Conservation (phyloP, 441 rosid species). For the Raphanus hybrid region DNA sequence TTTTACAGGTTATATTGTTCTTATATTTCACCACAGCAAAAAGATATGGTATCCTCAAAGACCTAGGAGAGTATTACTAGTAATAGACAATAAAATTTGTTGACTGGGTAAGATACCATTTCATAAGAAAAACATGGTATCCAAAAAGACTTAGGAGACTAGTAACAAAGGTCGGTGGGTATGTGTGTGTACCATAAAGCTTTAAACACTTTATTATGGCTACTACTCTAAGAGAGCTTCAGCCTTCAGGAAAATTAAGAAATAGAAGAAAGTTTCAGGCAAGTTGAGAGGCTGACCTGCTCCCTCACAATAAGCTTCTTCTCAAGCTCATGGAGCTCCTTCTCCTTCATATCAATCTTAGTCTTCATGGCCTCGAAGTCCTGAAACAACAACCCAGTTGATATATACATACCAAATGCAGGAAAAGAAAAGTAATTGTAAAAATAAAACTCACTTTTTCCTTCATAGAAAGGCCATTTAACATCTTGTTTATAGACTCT, state of each 20-base stretch:
- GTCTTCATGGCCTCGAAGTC: constrained; percentile 52
- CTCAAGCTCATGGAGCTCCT: constrained; percentile 47
- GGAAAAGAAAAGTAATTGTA: constrained; percentile 15
- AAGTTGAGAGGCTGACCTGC: constrained; percentile 56
- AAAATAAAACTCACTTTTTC: constrained; percentile 60
- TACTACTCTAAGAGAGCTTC: not conserved
- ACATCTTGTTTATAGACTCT: constrained; percentile 48
- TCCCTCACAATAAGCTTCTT: constrained; percentile 45
- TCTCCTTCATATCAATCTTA: constrained; percentile 58
- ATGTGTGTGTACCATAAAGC: too few species aligned
- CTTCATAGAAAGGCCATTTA: constrained; percentile 59
- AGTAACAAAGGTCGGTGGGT: too few species aligned
- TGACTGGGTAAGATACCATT: too few species aligned
- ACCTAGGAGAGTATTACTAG: too few species aligned
- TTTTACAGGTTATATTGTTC: too few species aligned
- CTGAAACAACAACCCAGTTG: constrained; percentile 44
- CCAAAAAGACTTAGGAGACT: too few species aligned
- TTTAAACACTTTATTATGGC: not conserved
- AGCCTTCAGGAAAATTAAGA: not conserved
- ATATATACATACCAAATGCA: constrained; percentile 26
- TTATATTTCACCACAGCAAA: too few species aligned
- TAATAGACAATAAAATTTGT: not conserved
- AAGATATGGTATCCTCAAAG: too few species aligned
- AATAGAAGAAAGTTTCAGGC: not conserved
- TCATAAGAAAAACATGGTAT: too few species aligned